Base-by-base conservation (phyloP, 345 rosid species). In the Pugionium dolabratum region DNA sequence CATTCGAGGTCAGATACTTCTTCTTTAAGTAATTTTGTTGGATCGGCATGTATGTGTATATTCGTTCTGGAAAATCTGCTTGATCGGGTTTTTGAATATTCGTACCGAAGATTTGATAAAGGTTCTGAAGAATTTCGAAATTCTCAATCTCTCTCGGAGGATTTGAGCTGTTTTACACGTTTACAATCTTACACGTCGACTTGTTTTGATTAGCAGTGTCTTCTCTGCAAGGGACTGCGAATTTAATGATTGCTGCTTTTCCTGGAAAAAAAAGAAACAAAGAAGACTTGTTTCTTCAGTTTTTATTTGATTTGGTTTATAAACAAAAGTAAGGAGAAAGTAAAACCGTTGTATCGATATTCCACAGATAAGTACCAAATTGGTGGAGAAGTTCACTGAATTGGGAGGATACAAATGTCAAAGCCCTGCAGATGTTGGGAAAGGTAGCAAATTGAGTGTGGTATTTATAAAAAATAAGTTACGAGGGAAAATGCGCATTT, bases 381-480 rank as follows among this genome's bases (percentile, higher is more conserved):
- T 83, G 80, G 70, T 80, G 62, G 78, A 76, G 49, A 79, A 79
- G 70, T 88, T 88, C 75, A 29, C 75, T 71, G 74, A 65, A 68
- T 59, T 87, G 46, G 94, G 89, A 65, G 97, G 96, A 48, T 68
- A 6, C 39, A 68, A 37, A 70, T 78, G 90, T 70, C 64, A 70
- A 37, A 81, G 83, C 56, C 90, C 82, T 68, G 56, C 54, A 58
- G 85, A 85, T 69, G 82, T 78, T 43, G 88, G 82, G 50, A 80
- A 82, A 82, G 96, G 96, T 86, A 72, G 7, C 45, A 33, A 7
- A 31, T 44, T 58, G 6, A 30, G 10, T 29, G 37, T 44, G 52
- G 55, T 1, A 11, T 1, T 18, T 48, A 9, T 18, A 44, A 31
- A 31, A 10, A 34, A 31, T 62, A 53, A 46, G 5, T 29, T 62